These are phyloP conservation scores for Arabis alpina DNA, from an alignment of 345 rosid genomes.

Conservation along the genomic window DNA sequence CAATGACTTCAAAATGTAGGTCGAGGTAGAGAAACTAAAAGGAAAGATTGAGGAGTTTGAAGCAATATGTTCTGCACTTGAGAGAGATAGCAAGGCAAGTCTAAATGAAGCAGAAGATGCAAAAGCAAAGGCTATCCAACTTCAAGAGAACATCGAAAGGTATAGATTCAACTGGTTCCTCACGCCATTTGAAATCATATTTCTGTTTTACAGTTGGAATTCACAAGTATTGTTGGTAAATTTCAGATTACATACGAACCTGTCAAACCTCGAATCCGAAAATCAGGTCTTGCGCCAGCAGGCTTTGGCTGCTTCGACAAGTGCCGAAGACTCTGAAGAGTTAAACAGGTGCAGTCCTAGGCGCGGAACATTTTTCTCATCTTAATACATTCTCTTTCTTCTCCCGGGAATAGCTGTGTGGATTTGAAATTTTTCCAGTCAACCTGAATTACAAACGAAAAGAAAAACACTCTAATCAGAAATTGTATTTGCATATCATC, in stretches of 20 bases:
- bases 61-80: constrained; percentile 46
- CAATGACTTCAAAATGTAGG: constrained; percentile 42
- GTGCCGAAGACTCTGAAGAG: constrained; percentile 49
- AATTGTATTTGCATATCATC: neutral
- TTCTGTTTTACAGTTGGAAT: constrained; percentile 4
- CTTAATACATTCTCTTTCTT: constrained; percentile 18
- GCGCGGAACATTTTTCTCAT: constrained; percentile 10
- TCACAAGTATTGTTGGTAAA: constrained; percentile 26
- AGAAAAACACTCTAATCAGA: constrained; percentile 13
- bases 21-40: constrained; percentile 48
- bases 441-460: neutral
- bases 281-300: constrained; percentile 76
- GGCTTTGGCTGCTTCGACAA: constrained; percentile 55
- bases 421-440: neutral
- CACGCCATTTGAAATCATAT: constrained; percentile 14
- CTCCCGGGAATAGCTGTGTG: constrained; percentile 11
- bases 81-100: constrained; percentile 49
- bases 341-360: constrained; percentile 44
- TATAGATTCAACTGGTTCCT: constrained; percentile 25
- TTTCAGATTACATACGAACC: constrained; percentile 54
- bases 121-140: constrained; percentile 50
- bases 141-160: constrained; percentile 58
- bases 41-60: constrained; percentile 53
- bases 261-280: constrained; percentile 67
- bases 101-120: constrained; percentile 57